Evolutionary conservation across 768 basidiomycete species (phyloP).

Genomic region (Heimioporus sp.): DNA sequence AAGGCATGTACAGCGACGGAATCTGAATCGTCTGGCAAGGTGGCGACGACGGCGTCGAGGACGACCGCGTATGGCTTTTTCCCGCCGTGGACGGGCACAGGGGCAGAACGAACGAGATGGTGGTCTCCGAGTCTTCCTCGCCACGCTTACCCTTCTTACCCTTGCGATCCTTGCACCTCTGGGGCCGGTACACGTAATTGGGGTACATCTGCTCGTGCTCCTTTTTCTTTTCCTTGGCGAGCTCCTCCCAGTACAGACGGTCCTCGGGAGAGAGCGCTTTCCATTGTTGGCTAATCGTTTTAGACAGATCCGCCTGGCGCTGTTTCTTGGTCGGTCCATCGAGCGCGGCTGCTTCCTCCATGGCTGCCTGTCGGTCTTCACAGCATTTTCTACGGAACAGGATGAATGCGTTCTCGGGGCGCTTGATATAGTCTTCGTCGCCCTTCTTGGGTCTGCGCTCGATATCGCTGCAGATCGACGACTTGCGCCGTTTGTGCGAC

Average conservation of each 20-base stretch:
- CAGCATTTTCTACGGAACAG: conserved; percentile 79
- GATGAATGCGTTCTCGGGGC: conserved; percentile 84
- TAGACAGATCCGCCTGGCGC: conserved; percentile 75
- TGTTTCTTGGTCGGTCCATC: conserved; percentile 61
- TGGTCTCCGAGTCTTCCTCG: conserved; percentile 50
- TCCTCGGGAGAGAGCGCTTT: conserved; percentile 65
- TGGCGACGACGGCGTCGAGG: conserved; percentile 62
- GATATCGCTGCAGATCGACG: conserved; percentile 42
- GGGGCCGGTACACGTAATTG: conserved; percentile 77
- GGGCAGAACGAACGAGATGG: conserved; percentile 47
- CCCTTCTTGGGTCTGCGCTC: conserved; percentile 60
- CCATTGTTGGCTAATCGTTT: conserved; percentile 82
- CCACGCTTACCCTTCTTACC: conserved; percentile 41
- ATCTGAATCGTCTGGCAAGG: conserved; percentile 69
- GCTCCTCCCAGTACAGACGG: conserved; percentile 68
- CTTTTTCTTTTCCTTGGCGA: conserved; percentile 77
- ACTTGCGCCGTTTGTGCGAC: conserved; percentile 52
- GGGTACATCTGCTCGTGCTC: conserved; percentile 76
- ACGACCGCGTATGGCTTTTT: conserved; percentile 45
- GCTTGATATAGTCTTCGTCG: conserved; percentile 81
- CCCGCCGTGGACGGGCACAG: conserved; percentile 38
- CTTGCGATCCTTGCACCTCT: conserved; percentile 50
- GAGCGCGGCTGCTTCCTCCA: conserved; percentile 41
- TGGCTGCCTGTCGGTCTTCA: conserved; percentile 61
- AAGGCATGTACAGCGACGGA: conserved; percentile 61